Conservation (phyloP, 352 stramenopile genomes). For the Globisporangium megalacanthum region DNA sequence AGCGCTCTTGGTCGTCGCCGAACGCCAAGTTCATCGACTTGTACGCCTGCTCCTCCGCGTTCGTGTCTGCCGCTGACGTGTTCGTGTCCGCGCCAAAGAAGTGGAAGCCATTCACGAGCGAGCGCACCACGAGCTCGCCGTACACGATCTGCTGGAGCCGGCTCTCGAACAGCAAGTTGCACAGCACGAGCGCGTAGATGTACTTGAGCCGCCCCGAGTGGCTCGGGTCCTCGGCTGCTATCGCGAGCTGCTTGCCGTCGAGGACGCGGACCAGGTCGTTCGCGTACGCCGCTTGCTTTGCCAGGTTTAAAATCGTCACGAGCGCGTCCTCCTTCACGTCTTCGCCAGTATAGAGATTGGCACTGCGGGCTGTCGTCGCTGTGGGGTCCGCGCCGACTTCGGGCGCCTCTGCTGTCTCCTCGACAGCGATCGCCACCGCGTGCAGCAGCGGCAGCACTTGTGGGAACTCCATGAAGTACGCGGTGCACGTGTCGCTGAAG, state of each 20-base stretch:
- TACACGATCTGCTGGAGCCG: constrained; percentile 61
- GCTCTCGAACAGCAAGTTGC: constrained; percentile 65
- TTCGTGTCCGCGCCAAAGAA: constrained; percentile 24
- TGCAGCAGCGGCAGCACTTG: constrained; percentile 51
- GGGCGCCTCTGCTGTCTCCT: background rate
- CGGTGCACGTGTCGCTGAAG: constrained; percentile 40
- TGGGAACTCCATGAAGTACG: constrained; percentile 49
- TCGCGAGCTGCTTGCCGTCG: constrained; percentile 45
- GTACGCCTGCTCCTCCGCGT: constrained; percentile 13
- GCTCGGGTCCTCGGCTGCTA: constrained; percentile 23
- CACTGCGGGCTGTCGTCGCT: background rate
- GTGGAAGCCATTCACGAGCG: constrained; percentile 50
- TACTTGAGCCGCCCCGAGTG: constrained; percentile 48
- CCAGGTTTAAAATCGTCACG: constrained; percentile 59
- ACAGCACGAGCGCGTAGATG: constrained; percentile 53
- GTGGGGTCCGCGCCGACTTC: background rate
- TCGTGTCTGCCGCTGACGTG: background rate
- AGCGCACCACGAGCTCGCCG: constrained; percentile 43
- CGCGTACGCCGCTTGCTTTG: constrained; percentile 32
- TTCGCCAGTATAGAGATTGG: constrained; percentile 17
- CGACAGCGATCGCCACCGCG: constrained; percentile 20
- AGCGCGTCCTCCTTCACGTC: constrained; percentile 65
- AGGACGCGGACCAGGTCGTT: constrained; percentile 52
- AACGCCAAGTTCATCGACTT: constrained; percentile 40
- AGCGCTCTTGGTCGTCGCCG: constrained; percentile 58